Evolutionary conservation across 2,329 filamentous ascomycete species (phyloP), one percentile per base, ranked within the genome.

Genomic region (Aspergillus pseudoviridinutans): DNA sequence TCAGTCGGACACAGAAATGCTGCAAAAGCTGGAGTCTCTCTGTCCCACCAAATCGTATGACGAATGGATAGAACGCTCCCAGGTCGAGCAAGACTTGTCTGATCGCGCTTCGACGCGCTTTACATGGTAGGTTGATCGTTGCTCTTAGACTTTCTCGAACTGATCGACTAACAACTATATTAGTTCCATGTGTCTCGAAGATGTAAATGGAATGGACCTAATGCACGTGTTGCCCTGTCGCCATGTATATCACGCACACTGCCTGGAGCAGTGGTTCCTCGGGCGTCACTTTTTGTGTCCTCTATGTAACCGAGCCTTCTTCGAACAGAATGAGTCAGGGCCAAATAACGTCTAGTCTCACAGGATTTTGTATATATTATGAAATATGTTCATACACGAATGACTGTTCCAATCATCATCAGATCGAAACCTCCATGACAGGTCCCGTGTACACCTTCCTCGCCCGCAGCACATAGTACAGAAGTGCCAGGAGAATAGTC

Each of bases 391-490:
- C 32, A 38, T 38, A 6, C 28, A 5, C 4, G 1, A 14, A 0
- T 14, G 29, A 4, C 29, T 5, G 9, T 29, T 14, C 29, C 12
- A 14, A 14, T 35, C 12, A 35, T 35, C 32, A 1, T 35, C 24
- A 47, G 5, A 24, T 22, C 6, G 44, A 22, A 29, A 62, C 28
- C 47, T 71, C 65, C 51, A 71, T 58, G 28, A 71, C 55, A 7
- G 72, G 71, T 9, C 67, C 70, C 20, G 56, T 50, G 58, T 78
- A 78, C 7, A 71, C 60, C 38, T 68, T 62, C 54, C 65, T 66
- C 10, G 71, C 76, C 52, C 71, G 64, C 5, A 73, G 29, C 17
- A 68, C 20, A 63, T 77, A 78, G 51, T 80, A 81, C 2, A 73
- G 54, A 4, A 74, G 59, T 1, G 74, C 71, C 57, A 80, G 72